Evolutionary conservation across 768 basidiomycete genomes (phyloP).

Genomic region (Boletus subparvulus): DNA sequence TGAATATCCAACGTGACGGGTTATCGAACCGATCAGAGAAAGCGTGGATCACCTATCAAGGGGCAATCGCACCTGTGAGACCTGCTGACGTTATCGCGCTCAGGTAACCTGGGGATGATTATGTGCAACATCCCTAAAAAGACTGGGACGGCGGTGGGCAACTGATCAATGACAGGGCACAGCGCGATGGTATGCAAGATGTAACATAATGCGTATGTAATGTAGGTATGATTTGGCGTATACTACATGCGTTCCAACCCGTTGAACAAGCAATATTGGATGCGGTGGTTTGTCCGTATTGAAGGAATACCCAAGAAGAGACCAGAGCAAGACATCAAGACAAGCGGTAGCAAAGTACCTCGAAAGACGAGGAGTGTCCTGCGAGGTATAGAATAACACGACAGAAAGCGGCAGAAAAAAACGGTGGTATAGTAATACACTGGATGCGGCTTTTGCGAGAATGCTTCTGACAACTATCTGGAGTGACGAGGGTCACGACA

Average conservation of each 20-base stretch:
- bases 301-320: conserved; percentile 29
- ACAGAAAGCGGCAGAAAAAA: not conserved
- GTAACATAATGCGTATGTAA: conserved; percentile 23
- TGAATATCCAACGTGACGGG: not conserved
- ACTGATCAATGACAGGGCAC: conserved; percentile 3
- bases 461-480: conserved; percentile 8
- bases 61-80: not conserved
- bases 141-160: not conserved
- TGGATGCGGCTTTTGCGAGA: conserved; percentile 7
- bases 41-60: conserved; percentile 12
- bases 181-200: conserved; percentile 21
- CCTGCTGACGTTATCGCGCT: conserved; percentile 4
- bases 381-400: conserved; percentile 14
- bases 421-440: conserved; percentile 15
- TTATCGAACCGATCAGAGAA: conserved; percentile 15
- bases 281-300: conserved; percentile 26
- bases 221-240: conserved; percentile 28
- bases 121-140: no score
- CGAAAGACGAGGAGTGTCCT: not conserved
- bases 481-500: not conserved
- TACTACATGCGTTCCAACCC: conserved; percentile 37
- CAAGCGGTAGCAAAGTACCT: not conserved
- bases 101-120: not conserved
- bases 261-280: conserved; percentile 21
- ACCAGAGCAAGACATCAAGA: conserved; percentile 31